Evolutionary conservation across 495 filamentous ascomycete species (phyloP).

Genomic region (Evernia prunastri): DNA sequence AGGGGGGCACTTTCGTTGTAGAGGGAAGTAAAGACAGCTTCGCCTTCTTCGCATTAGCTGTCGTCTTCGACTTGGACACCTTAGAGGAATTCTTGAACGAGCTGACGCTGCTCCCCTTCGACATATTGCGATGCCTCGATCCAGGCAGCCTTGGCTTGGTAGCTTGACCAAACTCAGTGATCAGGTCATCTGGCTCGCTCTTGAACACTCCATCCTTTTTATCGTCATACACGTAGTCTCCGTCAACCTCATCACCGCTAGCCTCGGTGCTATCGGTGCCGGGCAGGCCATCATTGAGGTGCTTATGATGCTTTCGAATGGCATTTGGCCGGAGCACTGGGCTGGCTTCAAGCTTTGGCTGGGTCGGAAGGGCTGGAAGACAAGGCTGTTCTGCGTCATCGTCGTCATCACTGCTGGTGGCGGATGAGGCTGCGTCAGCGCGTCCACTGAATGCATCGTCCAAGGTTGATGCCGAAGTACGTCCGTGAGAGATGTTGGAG

Average conservation of each 20-base stretch:
- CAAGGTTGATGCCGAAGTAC: constrained; percentile 86
- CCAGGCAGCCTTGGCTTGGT: constrained; percentile 36
- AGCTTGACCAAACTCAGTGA: constrained; percentile 34
- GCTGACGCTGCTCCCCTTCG: constrained; percentile 36
- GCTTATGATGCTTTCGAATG: constrained; percentile 49
- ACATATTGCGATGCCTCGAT: constrained; percentile 20
- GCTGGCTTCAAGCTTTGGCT: constrained; percentile 36
- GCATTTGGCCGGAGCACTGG: constrained; percentile 46
- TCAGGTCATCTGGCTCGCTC: constrained; percentile 45
- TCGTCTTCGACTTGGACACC: constrained; percentile 38
- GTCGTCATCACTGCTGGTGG: constrained; percentile 73
- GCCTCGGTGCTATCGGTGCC: constrained; percentile 65
- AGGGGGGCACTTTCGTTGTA: constrained; percentile 51
- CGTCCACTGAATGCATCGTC: constrained; percentile 87
- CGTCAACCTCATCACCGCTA: constrained; percentile 55
- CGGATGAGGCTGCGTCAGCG: constrained; percentile 80
- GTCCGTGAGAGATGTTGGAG: constrained; percentile 80
- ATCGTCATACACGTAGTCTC: constrained; percentile 53
- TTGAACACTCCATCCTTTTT: constrained; percentile 51
- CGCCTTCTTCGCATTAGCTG: constrained; percentile 43
- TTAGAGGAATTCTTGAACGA: constrained; percentile 40
- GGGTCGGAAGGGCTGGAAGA: constrained; percentile 54
- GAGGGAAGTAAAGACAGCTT: constrained; percentile 46
- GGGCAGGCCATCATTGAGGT: constrained; percentile 55
- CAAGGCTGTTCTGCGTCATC: constrained; percentile 63